Conservation (phyloP, 169 alveolate genomes). For the Neospora caninum region DNA sequence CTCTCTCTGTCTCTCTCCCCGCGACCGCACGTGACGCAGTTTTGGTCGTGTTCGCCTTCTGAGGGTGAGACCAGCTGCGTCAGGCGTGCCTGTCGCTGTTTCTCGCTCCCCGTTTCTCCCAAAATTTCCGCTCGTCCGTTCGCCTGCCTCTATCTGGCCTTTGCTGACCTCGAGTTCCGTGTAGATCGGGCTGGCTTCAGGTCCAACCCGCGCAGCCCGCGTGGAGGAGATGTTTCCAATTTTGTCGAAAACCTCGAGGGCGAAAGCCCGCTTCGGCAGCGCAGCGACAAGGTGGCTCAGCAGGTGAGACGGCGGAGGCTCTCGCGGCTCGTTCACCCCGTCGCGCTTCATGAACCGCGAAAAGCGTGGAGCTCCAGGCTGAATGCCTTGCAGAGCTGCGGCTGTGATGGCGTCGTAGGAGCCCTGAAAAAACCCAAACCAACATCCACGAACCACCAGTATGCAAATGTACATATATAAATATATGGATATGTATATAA, state of each 20-base stretch:
- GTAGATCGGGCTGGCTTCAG: slow-evolving; percentile 42
- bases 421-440: slow-evolving; percentile 19
- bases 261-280: slow-evolving; percentile 47
- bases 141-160: neutral
- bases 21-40: neutral
- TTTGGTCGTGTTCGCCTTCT: neutral
- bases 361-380: slow-evolving; percentile 60
- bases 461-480: no score
- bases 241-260: slow-evolving; percentile 44
- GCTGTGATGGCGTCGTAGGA: slow-evolving; percentile 47
- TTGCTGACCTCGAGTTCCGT: slow-evolving; percentile 57
- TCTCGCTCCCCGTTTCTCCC: neutral
- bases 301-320: slow-evolving; percentile 55
- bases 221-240: slow-evolving; percentile 59
- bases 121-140: neutral
- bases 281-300: slow-evolving; percentile 49
- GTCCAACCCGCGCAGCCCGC: slow-evolving; percentile 55
- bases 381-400: slow-evolving; percentile 63
- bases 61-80: neutral
- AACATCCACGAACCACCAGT: neutral
- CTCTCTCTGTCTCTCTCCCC: neutral
- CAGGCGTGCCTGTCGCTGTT: neutral
- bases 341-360: slow-evolving; percentile 16
- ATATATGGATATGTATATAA: no score
- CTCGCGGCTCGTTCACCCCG: slow-evolving; percentile 18